A percentile compares a stretch with the other conserved stretches of the same genome.
Evolutionary conservation across 768 basidiomycete genomes (phyloP).

Genomic region (Trametes meyenii): DNA sequence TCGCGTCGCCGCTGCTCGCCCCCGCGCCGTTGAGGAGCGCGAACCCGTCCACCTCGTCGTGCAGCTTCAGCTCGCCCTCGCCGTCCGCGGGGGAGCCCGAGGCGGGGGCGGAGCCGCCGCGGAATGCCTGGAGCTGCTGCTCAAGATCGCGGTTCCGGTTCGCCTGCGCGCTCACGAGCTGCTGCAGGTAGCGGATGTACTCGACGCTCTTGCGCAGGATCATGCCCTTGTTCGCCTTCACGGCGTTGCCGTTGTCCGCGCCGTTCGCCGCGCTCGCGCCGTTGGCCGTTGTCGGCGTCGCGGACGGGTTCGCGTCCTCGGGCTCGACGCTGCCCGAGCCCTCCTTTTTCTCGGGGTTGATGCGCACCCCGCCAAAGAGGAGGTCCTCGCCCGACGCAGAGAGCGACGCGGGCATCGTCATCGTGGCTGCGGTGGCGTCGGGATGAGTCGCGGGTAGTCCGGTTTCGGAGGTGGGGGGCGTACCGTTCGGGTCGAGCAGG

Average conservation of each 20-base stretch:
- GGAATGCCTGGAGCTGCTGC: conserved; percentile 58
- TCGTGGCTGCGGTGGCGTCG: conserved; percentile 25
- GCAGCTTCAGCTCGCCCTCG: conserved; percentile 31
- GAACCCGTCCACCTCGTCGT: conserved; percentile 32
- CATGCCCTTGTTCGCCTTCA: conserved; percentile 96
- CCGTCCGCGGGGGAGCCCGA: conserved; percentile 20
- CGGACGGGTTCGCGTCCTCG: conserved; percentile 20
- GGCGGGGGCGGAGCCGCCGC: conserved; percentile 27
- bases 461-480: conserved; percentile 16
- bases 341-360: conserved; percentile 34
- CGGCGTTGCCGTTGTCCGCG: conserved; percentile 45
- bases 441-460: conserved; percentile 2
- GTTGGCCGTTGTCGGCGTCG: conserved; percentile 20
- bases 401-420: conserved; percentile 30
- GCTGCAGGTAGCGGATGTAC: conserved; percentile 74
- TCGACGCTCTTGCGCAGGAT: conserved; percentile 73
- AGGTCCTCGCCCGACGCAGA: conserved; percentile 32
- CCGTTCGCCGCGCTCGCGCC: conserved; percentile 28
- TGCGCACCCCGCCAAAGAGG: conserved; percentile 26
- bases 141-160: conserved; percentile 80
- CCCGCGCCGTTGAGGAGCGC: conserved; percentile 14
- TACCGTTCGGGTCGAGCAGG: conserved; percentile 64
- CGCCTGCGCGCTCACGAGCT: conserved; percentile 80
- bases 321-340: conserved; percentile 28
- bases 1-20: neutral